These are phyloP conservation scores for Tolypocladium nubicola DNA, from an alignment of 2,329 filamentous ascomycete species.

Conservation along the genomic window DNA sequence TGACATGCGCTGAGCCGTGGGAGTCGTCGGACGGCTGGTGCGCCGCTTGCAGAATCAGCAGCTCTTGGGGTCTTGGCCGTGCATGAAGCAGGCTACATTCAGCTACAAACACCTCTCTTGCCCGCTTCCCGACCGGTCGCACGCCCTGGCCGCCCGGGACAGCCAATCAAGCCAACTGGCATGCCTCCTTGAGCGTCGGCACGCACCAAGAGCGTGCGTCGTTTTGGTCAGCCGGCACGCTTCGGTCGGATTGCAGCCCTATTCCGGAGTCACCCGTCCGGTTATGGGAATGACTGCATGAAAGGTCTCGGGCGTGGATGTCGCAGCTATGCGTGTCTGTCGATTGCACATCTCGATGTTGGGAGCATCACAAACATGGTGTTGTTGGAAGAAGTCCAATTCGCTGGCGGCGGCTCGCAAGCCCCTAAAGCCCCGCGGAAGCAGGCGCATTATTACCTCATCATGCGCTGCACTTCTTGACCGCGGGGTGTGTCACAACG, in stretches of 20 bases:
- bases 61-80: neutral
- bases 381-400: neutral
- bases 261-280: neutral
- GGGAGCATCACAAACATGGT: neutral
- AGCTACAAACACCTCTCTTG: neutral
- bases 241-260: neutral
- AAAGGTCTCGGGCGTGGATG: neutral
- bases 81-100: neutral
- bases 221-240: neutral
- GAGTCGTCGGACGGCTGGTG: neutral
- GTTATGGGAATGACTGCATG: neutral
- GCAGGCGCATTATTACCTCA: neutral
- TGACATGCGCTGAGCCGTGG: neutral
- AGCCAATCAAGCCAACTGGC: neutral
- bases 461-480: neutral
- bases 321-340: neutral
- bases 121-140: neutral
- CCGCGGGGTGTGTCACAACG: neutral
- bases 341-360: neutral
- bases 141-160: neutral
- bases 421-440: neutral
- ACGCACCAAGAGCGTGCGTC: neutral
- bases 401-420: neutral
- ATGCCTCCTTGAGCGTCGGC: neutral
- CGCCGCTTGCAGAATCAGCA: neutral